Percentiles rank a stretch among this genome's conserved stretches.
These are phyloP conservation scores for Flaveria bidentis DNA, from an alignment of 129 eudicot species.

Conservation along the genomic window DNA sequence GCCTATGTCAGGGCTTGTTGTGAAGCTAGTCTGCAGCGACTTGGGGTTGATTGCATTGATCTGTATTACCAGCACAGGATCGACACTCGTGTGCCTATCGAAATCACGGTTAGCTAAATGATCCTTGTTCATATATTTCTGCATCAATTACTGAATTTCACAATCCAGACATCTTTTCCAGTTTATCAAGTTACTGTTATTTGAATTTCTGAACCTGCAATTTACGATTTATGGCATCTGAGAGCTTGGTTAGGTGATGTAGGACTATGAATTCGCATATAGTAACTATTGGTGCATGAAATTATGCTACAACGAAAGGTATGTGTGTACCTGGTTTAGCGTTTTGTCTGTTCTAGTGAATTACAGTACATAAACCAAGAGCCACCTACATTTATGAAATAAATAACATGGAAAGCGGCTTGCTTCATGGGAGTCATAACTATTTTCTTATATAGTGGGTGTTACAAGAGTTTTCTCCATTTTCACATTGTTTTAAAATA, in stretches of 20 bases:
- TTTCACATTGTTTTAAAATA: background rate
- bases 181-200: no score
- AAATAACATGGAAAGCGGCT: no score
- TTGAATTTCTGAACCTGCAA: no score
- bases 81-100: slow-evolving; percentile 10
- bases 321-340: background rate
- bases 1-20: background rate
- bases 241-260: no score
- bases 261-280: background rate
- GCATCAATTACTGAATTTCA: no score
- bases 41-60: background rate
- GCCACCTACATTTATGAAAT: no score
- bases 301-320: background rate
- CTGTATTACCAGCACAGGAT: slow-evolving; percentile 6
- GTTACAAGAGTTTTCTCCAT: background rate
- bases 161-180: no score
- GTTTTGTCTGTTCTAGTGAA: background rate
- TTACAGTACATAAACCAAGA: no score
- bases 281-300: background rate
- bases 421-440: no score
- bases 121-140: background rate
- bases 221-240: background rate
- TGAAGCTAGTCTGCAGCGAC: slow-evolving; percentile 1
- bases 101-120: background rate
- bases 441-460: no score